Evolutionary conservation across 78 protist species (phyloP), one percentile per base, ranked within the genome.

Genomic region (Planoprotostelium fungivorum): DNA sequence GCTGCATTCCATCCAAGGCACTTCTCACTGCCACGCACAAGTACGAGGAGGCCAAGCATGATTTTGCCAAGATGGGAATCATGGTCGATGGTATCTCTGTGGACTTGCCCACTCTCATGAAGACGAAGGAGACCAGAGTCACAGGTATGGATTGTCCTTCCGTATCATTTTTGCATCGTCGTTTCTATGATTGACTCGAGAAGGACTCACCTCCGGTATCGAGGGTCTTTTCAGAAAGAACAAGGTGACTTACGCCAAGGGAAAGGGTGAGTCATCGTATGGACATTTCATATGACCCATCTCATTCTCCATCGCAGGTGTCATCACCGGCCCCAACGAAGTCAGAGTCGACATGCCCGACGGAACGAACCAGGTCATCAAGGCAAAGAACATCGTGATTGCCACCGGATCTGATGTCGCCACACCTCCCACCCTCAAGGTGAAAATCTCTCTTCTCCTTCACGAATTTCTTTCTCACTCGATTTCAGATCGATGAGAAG

Each of bases 1-100:
- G 99, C 37, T 99, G 99, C 97, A 99, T 99, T 84, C 99, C 99
- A 36, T 98, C 99, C 73, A 99, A 99, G 96, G 93, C 99, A 35
- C 97, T 99, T 29, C 97, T 99, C 37, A 96, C 99, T 92, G 94
- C 98, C 51, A 94, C 99, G 35, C 99, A 99, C 94, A 28, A 91
- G 84, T 99, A 96, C 94, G 94, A 97, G 88, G 93, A 89, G 63
- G 97, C 99, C 29, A 36, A 89, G 88, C 1, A 73, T 16, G 93
- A 93, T 37, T 94, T 97, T 38, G 84, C 84, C 9, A 35, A 90
- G 87, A 92, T 85, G 89, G 99, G 99, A 34, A 91, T 98, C 29
- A 85, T 38, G 34, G 98, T 88, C 29, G 89, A 85, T 0, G 86
- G 63, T 35, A 93, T 96, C 84, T 36, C 37, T 28, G 1, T 97